A percentile compares a stretch with the other conserved stretches of the same genome.
Evolutionary conservation across 2,329 filamentous ascomycete genomes (phyloP).

Genomic region (Falciphora oryzae): DNA sequence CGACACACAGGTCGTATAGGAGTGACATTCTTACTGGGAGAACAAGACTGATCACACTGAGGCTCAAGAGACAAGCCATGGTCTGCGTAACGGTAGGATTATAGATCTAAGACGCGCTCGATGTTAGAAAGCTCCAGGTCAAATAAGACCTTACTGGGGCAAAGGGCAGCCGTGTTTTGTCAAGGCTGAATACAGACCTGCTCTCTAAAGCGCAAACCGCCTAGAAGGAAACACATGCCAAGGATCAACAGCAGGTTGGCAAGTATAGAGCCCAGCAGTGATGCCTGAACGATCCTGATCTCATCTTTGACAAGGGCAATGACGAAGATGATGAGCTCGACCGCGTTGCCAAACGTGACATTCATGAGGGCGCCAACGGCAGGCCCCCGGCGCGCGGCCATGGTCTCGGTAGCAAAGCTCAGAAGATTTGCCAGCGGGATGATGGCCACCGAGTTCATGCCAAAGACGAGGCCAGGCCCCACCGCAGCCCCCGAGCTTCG

Average conservation of each 20-base stretch:
- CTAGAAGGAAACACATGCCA: constrained; percentile 68
- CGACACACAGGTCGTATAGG: not conserved
- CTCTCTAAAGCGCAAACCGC: constrained; percentile 62
- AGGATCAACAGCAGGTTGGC: constrained; percentile 70
- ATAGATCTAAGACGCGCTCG: constrained; percentile 58
- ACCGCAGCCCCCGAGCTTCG: constrained; percentile 16
- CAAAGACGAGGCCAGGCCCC: constrained; percentile 41
- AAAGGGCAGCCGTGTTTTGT: not conserved
- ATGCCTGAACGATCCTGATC: constrained; percentile 75
- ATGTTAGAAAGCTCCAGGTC: not conserved
- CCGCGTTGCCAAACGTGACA: constrained; percentile 86
- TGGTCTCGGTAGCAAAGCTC: constrained; percentile 81
- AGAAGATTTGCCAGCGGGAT: constrained; percentile 80
- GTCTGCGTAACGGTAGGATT: constrained; percentile 95
- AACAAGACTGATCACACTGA: constrained; percentile 84
- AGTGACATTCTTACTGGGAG: constrained; percentile 54
- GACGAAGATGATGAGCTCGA: constrained; percentile 83
- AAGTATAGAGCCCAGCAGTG: constrained; percentile 70
- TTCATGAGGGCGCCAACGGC: constrained; percentile 85
- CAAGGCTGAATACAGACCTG: constrained; percentile 20
- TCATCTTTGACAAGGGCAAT: constrained; percentile 71
- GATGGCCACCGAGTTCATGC: constrained; percentile 66
- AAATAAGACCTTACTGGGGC: not conserved
- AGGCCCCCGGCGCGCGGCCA: constrained; percentile 75
- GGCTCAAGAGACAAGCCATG: constrained; percentile 85